These are phyloP conservation scores for Rhizopogon salebrosus DNA, from an alignment of 768 basidiomycete genomes.

Conservation along the genomic window DNA sequence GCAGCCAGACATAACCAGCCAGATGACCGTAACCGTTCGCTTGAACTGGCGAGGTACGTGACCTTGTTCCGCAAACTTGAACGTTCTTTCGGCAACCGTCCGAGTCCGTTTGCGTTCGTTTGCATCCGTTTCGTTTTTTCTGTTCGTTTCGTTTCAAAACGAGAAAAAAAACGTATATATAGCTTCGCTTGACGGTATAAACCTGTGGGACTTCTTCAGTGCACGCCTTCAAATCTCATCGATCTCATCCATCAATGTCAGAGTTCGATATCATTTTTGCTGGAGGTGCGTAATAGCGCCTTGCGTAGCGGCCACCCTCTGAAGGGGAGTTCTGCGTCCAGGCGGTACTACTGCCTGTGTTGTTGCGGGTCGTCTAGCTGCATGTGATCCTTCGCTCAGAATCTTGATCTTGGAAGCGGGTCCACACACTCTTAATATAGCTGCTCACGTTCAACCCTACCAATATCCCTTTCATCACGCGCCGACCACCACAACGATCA, in stretches of 20 bases:
- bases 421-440: slow-evolving; percentile 19
- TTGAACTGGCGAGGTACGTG: no score
- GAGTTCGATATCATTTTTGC: slow-evolving; percentile 50
- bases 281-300: slow-evolving; percentile 38
- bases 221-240: no score
- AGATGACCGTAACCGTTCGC: no score
- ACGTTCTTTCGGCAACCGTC: no score
- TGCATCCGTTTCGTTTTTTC: no score
- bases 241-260: not conserved
- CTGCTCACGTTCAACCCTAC: slow-evolving; percentile 17
- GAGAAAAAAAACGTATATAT: no score
- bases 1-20: no score
- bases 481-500: slow-evolving; percentile 13
- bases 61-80: no score
- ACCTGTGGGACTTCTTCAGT: no score
- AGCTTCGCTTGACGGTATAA: not conserved
- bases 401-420: slow-evolving; percentile 27
- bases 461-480: slow-evolving; percentile 13
- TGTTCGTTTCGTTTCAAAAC: no score
- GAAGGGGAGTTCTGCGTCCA: no score
- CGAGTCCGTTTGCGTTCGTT: no score
- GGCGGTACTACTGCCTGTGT: slow-evolving; percentile 31
- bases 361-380: slow-evolving; percentile 25
- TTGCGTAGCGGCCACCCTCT: not conserved
- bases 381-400: slow-evolving; percentile 18